Conservation (phyloP, 495 filamentous ascomycete species). For the Penicillium macrosclerotiorum region DNA sequence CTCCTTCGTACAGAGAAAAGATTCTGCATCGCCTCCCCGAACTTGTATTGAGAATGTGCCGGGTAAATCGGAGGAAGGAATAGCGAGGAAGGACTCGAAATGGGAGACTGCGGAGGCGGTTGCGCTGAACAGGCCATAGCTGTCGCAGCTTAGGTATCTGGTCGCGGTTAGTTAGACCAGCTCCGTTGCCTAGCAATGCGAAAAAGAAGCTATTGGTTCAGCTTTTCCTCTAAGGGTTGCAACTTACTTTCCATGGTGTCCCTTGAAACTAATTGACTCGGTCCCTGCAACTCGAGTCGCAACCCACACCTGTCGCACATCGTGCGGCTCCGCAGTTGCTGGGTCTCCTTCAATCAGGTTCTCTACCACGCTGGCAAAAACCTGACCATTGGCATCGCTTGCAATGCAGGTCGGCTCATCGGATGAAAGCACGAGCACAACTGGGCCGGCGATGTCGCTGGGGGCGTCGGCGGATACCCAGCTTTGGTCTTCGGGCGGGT, state of each 20-base stretch:
- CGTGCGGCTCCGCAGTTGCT: slow-evolving; percentile 82
- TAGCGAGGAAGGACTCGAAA: slow-evolving; percentile 77
- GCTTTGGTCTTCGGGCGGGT: slow-evolving; percentile 62
- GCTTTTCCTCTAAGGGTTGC: too few species aligned
- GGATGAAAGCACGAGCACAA: slow-evolving; percentile 77
- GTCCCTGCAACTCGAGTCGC: slow-evolving; percentile 81
- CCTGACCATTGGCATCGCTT: slow-evolving; percentile 77
- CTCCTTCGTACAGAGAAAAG: slow-evolving; percentile 54
- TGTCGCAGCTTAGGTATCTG: slow-evolving; percentile 79
- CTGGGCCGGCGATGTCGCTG: slow-evolving; percentile 76
- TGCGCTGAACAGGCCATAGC: slow-evolving; percentile 73
- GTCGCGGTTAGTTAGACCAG: neutral
- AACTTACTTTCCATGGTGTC: slow-evolving; percentile 75
- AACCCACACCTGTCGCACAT: slow-evolving; percentile 93
- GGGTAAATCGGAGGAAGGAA: slow-evolving; percentile 59
- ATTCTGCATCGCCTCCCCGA: slow-evolving; percentile 41
- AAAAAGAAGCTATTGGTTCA: too few species aligned
- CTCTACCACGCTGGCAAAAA: slow-evolving; percentile 76
- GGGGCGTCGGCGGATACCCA: slow-evolving; percentile 85
- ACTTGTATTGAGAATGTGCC: slow-evolving; percentile 71
- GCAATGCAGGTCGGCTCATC: slow-evolving; percentile 67
- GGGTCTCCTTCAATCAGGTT: slow-evolving; percentile 80
- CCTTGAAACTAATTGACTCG: slow-evolving; percentile 79
- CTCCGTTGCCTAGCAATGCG: too few species aligned
- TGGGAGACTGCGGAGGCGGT: slow-evolving; percentile 74